Conservation (phyloP, 139 green algal species). For the Tetradesmus lagerheimii region DNA sequence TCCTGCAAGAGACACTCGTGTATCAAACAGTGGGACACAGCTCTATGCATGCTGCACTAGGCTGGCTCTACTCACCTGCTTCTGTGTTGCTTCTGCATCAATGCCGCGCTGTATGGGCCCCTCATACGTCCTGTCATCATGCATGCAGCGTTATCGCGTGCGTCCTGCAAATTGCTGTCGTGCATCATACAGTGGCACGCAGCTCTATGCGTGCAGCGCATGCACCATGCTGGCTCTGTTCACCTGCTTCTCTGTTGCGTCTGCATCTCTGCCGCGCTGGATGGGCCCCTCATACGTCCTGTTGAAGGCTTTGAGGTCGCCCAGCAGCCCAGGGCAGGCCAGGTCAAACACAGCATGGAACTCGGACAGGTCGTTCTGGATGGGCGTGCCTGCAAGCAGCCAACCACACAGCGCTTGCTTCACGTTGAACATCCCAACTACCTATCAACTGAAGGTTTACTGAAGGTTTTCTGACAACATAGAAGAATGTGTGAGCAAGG, state of each 20-base stretch:
- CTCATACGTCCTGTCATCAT: constrained; percentile 73
- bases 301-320: constrained; percentile 64
- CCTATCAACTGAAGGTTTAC: too few species aligned
- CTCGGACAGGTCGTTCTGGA: constrained; percentile 92
- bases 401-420: neutral
- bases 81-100: constrained; percentile 89
- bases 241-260: constrained; percentile 76
- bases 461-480: too few species aligned
- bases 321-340: constrained; percentile 82
- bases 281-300: constrained; percentile 82
- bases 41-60: too few species aligned
- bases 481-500: too few species aligned
- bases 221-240: too few species aligned
- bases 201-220: too few species aligned
- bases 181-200: neutral
- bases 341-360: constrained; percentile 87
- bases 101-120: constrained; percentile 78
- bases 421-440: too few species aligned
- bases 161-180: neutral
- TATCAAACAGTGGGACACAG: neutral
- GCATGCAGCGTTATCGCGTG: too few species aligned
- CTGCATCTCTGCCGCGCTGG: constrained; percentile 83
- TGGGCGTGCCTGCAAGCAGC: constrained; percentile 79
- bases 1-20: neutral
- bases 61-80: constrained; percentile 13